These are phyloP conservation scores for Ocimum tenuiflorum DNA, from an alignment of 257 asterid genomes.

Conservation along the genomic window DNA sequence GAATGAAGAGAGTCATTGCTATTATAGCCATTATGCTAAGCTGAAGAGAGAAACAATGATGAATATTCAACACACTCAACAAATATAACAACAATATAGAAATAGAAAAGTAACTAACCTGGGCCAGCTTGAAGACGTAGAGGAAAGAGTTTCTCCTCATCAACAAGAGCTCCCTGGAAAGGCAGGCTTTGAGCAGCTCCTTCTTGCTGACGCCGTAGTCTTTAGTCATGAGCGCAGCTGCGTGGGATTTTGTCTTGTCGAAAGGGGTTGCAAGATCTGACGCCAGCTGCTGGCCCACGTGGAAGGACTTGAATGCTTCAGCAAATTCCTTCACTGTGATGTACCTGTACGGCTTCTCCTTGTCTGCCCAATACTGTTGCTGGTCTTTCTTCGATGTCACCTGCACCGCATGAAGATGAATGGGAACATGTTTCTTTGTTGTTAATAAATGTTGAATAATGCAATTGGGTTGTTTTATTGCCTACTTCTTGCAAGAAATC, in stretches of 20 bases:
- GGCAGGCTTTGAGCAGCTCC: constrained; percentile 37
- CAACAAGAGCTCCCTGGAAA: constrained; percentile 29
- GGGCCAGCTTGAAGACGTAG: constrained; percentile 32
- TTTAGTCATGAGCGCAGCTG: constrained; percentile 39
- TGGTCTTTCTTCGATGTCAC: constrained; percentile 53
- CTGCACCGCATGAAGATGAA: constrained; percentile 15
- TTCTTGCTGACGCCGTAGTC: constrained; percentile 36
- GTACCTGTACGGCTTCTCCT: constrained; percentile 29
- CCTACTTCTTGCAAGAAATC: constrained; percentile 60
- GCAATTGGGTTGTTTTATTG: background rate
- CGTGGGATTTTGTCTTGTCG: constrained; percentile 42
- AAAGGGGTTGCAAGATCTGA: constrained; percentile 32
- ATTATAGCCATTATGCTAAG: constrained; percentile 20
- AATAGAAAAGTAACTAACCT: constrained; percentile 1
- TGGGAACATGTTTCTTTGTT: background rate
- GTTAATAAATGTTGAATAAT: background rate
- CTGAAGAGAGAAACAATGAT: background rate
- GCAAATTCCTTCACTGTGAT: constrained; percentile 35
- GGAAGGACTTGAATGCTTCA: constrained; percentile 33
- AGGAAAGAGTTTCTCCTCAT: constrained; percentile 44
- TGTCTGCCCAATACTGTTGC: constrained; percentile 37
- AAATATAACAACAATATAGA: background rate
- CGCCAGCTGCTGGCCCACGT: constrained; percentile 25
- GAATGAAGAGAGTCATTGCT: constrained; percentile 32
- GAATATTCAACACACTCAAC: background rate